Base-by-base conservation (phyloP, 208 protist genomes). In the Trypanosoma melophagium region DNA sequence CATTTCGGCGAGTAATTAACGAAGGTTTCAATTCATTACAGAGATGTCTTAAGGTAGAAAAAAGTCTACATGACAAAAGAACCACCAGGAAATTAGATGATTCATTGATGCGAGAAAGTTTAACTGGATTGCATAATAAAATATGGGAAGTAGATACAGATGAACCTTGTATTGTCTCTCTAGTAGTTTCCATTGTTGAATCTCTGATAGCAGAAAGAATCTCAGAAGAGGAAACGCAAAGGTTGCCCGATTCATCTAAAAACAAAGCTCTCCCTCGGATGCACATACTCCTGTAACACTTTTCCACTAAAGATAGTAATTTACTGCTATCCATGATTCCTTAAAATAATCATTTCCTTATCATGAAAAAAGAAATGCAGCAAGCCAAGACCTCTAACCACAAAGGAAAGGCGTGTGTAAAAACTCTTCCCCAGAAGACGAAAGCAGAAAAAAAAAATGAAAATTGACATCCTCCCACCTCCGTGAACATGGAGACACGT, bases 61-160 rank as follows among this genome's bases (percentile, higher is more conserved):
- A 68, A 57, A 68, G 10, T 47, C 63, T 57, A 22, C 51, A 68
- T 21, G 53, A 52, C 21, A 68, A 22, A 10, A 68, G 47, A 41
- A 31, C 35, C 16, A 22, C n/a, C 3, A 68, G 35, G 7, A 60
- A 40, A 68, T 25, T 31, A 22, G 19, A 21, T 19, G 19, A 40
- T 41, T 60, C 22, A 25, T 16, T 12, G 38, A 44, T 22, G 24
- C 3, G 21, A 51, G 19, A 41, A 35, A 9, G 31, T 51, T 1
- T 60, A 40, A 19, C 21, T 17, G 28, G 4, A 4, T 24, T 52
- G 47, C 8, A 7, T 25, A 58, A 3, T 35, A 68, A 60, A 60
- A 58, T 45, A 52, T 10, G 14, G 2, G 41, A 44, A 19, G 14
- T 47, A 19, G 49, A 38, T 51, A 49, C 14, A 45, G 19, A 49